Evolutionary conservation across 306 rosid genomes (phyloP).

Genomic region (Cucumis melo): DNA sequence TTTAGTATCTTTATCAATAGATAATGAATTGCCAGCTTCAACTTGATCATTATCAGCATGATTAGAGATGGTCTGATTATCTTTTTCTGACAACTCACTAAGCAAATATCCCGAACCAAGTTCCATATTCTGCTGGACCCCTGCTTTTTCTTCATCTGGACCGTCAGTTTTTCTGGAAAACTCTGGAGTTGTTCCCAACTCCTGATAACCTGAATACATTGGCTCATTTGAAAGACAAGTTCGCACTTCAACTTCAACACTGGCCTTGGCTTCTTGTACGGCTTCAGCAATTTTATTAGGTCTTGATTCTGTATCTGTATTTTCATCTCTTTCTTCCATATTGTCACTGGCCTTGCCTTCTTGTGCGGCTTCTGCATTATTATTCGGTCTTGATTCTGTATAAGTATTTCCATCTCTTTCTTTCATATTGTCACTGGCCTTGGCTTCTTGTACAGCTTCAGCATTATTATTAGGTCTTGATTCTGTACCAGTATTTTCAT

Average conservation of each 20-base stretch:
- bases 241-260: not conserved
- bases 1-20: slow-evolving; percentile 9
- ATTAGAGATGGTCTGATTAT: slow-evolving; percentile 20
- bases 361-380: too few species aligned
- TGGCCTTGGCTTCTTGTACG: not conserved
- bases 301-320: too few species aligned
- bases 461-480: too few species aligned
- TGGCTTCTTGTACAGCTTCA: not conserved
- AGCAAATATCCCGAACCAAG: slow-evolving; percentile 19
- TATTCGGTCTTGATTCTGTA: too few species aligned
- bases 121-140: not conserved
- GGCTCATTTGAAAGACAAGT: not conserved
- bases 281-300: too few species aligned
- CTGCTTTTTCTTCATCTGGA: not conserved
- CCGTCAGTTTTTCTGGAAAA: not conserved
- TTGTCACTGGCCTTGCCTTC: not conserved
- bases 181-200: not conserved
- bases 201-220: not conserved
- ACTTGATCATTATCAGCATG: slow-evolving; percentile 21
- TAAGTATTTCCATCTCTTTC: too few species aligned
- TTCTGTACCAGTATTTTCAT: too few species aligned
- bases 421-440: not conserved
- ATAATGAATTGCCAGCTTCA: slow-evolving; percentile 12
- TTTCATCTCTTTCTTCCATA: not conserved
- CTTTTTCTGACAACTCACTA: slow-evolving; percentile 21